Evolutionary conservation across 2,329 filamentous ascomycete species (phyloP).

Genomic region (Fusarium mangiferae): DNA sequence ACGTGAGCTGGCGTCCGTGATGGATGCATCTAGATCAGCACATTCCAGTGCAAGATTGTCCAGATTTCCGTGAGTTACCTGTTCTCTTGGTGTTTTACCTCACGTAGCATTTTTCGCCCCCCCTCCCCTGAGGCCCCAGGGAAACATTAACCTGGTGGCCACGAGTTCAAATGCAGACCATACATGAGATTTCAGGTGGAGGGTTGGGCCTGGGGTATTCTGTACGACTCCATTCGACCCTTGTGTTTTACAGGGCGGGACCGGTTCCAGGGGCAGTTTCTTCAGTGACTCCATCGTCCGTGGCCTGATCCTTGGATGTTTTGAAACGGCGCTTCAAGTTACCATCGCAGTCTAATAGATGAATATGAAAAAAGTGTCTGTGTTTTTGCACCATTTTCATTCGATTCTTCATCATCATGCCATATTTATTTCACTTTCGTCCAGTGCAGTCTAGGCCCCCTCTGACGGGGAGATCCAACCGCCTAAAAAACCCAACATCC

Average conservation of each 20-base stretch:
- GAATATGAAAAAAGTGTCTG: background rate
- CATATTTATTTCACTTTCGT: background rate
- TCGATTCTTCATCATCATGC: background rate
- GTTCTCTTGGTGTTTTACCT: slow-evolving; percentile 14
- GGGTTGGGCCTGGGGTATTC: background rate
- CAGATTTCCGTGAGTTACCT: background rate
- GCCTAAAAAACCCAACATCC: background rate
- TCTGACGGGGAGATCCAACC: background rate
- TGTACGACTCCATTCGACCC: background rate
- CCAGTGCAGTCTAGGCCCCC: background rate
- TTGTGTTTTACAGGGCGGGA: background rate
- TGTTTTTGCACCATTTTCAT: background rate
- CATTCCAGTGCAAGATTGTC: slow-evolving; percentile 6
- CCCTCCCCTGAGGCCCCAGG: background rate
- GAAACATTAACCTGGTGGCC: background rate
- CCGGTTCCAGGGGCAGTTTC: background rate
- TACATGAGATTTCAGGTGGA: background rate
- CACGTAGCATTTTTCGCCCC: background rate
- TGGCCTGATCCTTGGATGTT: slow-evolving; percentile 20
- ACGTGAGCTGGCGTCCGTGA: background rate
- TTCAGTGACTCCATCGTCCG: background rate
- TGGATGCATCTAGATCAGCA: background rate
- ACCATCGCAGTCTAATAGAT: background rate
- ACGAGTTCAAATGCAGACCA: background rate
- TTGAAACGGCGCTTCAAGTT: slow-evolving; percentile 8